Evolutionary conservation across 192 early-diverging fungal genomes (phyloP), one percentile per base, ranked within the genome.

Genomic region (Mortierella claussenii): DNA sequence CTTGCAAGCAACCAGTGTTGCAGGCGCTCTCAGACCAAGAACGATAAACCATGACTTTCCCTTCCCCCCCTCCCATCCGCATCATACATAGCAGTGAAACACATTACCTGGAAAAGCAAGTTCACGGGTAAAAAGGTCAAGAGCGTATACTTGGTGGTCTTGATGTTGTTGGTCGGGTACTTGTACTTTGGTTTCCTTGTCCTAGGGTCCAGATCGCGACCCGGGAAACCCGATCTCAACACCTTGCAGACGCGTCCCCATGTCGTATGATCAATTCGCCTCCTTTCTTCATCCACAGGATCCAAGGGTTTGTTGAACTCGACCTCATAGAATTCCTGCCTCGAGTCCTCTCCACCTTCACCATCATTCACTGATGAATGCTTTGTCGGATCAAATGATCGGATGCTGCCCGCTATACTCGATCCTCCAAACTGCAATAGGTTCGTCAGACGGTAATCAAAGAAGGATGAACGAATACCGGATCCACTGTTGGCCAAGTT

Each of bases 151-250:
- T 82, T 82, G 20, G 81, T 82, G 15, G 81, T 82, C 55, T 79
- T 78, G 61, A 79, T 78, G 43, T 79, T 79, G 36, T 82, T 82
- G 65, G 81, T 82, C 15, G 81, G 81, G 43, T 82, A 82, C 55
- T 79, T 82, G 68, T 81, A 81, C 31, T 68, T 67, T 30, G 73
- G 73, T 18, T 67, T 76, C 1, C 73, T 43, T 21, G 73, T 76
- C 47, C 37, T 60, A 0, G 73, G 73, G 40, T 76, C 73, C 44
- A 76, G 46, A 28, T 76, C 73, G 4, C 73, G 40, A 20, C 73
- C 73, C 31, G 73, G 73, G 31, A 76, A 76, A 10, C 73, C 73
- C n/a, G 64, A 21, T 53, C 73, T 56, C 17, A 76, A 32, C 18
- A 76, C 59, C 54, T 76, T 76, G 10, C 59, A 43, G 5, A 76